Evolutionary conservation across 192 early-diverging fungal species (phyloP).

Genomic region (Backusella circina): DNA sequence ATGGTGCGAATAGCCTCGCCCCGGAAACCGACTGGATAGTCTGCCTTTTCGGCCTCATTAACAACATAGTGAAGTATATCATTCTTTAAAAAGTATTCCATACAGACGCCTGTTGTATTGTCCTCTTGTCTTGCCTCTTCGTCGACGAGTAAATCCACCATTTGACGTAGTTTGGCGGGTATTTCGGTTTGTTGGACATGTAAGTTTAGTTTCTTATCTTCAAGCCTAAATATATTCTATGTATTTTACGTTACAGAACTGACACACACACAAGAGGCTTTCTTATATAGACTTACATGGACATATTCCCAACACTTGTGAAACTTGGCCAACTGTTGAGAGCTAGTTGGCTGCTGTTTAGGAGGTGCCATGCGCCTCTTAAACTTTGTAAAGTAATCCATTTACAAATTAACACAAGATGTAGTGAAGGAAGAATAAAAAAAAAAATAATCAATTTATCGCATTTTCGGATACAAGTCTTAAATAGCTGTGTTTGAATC

Average conservation of each 20-base stretch:
- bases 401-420: conserved; percentile 11
- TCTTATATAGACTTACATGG: conserved; percentile 37
- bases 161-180: conserved; percentile 65
- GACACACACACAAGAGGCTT: no score
- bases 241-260: no score
- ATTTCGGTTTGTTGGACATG: conserved; percentile 75
- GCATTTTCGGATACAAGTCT: not conserved
- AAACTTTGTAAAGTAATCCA: conserved; percentile 68
- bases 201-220: conserved; percentile 24
- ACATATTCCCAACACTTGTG: conserved; percentile 68
- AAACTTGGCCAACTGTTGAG: conserved; percentile 66
- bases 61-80: conserved; percentile 80
- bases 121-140: conserved; percentile 79
- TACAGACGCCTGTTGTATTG: conserved; percentile 74
- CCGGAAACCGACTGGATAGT: conserved; percentile 77
- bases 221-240: conserved; percentile 32
- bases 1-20: conserved; percentile 78
- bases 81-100: conserved; percentile 86
- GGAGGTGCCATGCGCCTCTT: conserved; percentile 61
- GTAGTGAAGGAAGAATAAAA: not conserved
- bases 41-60: conserved; percentile 63
- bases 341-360: conserved; percentile 53
- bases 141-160: conserved; percentile 87
- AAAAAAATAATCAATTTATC: not conserved
- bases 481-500: not conserved